Evolutionary conservation across 129 eudicot genomes (phyloP), one percentile per base, ranked within the genome.

Genomic region (Apium graveolens): DNA sequence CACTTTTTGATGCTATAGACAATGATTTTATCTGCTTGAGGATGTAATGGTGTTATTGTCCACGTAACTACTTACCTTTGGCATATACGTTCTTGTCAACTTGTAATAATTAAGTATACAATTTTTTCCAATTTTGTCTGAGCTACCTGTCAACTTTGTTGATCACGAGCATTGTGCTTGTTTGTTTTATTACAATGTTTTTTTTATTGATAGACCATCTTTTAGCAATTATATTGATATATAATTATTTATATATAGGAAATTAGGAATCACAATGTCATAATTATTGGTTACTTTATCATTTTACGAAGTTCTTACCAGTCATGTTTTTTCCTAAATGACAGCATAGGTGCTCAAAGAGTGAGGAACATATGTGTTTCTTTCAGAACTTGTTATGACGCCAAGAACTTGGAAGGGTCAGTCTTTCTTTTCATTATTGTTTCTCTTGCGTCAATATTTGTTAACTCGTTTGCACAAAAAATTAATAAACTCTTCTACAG

Each of bases 341-440:
- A 70, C 80, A 83, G 86, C 77, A 75, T 83, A 7, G 86, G 86
- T 27, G 86, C 82, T 34, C 62, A 35, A 24, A 74, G 80, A 26
- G 82, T 83, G 35, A 69, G 80, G 43, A 63, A 49, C 57, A 70
- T 73, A 14, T 83, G 86, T 51, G 57, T 49, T 65, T 38, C 71
- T 37, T 74, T 83, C 35, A 66, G 51, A 27, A 46, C 41, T 42
- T 45, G 6, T 41, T 74, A 68, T 32, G 76, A 83, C 8, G 79
- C 49, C 53, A 72, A 73, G 78, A 78, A 82, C 72, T 17, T 82
- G 73, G 81, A 78, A 70, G 82, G 85, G 85, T 78, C 11, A 44
- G 76, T 79, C 60, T 44, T 68, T n/a, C 63, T 18, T 65, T 34
- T 8, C 53, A 24, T 32, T 53, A 74, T 44, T 27, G 38, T n/a